phyloP scores from a whole-genome alignment of 2,329 filamentous ascomycete species.

The Colletotrichum tanaceti region DNA sequence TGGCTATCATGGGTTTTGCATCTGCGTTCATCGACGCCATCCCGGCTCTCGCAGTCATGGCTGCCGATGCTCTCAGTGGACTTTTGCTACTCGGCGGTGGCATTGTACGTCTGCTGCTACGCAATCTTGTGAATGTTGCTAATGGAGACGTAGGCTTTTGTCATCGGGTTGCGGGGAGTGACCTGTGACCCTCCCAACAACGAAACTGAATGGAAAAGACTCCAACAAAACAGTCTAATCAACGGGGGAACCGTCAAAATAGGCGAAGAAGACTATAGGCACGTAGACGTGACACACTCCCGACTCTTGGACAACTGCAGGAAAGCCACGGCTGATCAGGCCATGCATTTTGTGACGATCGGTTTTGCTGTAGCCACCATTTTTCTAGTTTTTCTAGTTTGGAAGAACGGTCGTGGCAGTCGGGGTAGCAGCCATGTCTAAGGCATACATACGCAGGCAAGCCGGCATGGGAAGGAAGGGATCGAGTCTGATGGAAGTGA shows the following conservation, averaged over 20 bases:
- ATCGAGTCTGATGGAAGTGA: background rate
- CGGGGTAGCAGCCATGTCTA: constrained; percentile 8
- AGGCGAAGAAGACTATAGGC: background rate
- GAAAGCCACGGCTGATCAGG: constrained; percentile 31
- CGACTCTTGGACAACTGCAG: constrained; percentile 21
- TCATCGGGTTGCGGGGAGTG: constrained; percentile 25
- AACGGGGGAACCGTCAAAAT: constrained; percentile 4
- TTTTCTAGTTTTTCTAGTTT: constrained; percentile 27
- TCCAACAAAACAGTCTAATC: background rate
- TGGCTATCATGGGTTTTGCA: constrained; percentile 18
- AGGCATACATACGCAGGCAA: background rate
- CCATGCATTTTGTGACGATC: constrained; percentile 35
- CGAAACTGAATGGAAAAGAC: rapidly evolving
- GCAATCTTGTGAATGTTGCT: background rate
- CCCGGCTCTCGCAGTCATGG: constrained; percentile 28
- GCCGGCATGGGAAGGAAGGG: background rate
- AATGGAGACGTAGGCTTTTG: constrained; percentile 21
- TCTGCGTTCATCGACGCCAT: constrained; percentile 33
- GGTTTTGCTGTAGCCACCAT: constrained; percentile 25
- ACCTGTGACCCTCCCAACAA: constrained; percentile 2
- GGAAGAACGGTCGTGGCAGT: constrained; percentile 26
- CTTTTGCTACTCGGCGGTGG: constrained; percentile 34
- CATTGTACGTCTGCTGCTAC: constrained; percentile 23
- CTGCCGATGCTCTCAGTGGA: constrained; percentile 30
- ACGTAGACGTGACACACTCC: background rate